Evolutionary conservation across 1,284 basidiomycete genomes (phyloP).

Genomic region (Termitomyces sp.): DNA sequence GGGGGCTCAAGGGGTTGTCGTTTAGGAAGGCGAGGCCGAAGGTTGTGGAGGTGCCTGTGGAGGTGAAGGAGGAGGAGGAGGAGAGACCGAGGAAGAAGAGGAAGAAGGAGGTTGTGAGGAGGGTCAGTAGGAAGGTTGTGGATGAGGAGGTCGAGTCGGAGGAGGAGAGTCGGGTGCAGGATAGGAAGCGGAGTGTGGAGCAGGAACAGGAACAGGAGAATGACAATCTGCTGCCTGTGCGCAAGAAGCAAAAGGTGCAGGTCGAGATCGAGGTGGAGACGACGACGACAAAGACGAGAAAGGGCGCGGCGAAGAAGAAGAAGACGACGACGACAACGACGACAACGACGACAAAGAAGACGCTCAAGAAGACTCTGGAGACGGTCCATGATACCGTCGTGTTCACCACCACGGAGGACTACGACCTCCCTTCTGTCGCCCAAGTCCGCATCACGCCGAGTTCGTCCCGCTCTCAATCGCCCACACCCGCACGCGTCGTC

Average conservation of each 20-base stretch:
- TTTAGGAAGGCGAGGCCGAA: slow-evolving; percentile 54
- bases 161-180: slow-evolving; percentile 29
- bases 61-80: slow-evolving; percentile 17
- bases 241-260: slow-evolving; percentile 34
- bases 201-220: slow-evolving; percentile 34
- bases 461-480: slow-evolving; percentile 40
- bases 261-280: slow-evolving; percentile 15
- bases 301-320: slow-evolving; percentile 26
- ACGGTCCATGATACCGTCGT: slow-evolving; percentile 49
- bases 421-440: slow-evolving; percentile 44
- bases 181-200: slow-evolving; percentile 27
- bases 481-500: slow-evolving; percentile 28
- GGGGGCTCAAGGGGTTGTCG: slow-evolving; percentile 58
- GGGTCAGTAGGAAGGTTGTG: slow-evolving; percentile 22
- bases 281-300: slow-evolving; percentile 27
- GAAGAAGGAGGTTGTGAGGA: slow-evolving; percentile 28
- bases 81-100: slow-evolving; percentile 27
- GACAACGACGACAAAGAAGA: slow-evolving; percentile 21
- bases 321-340: slow-evolving; percentile 21
- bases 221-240: slow-evolving; percentile 29
- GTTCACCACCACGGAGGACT: slow-evolving; percentile 38
- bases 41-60: slow-evolving; percentile 21
- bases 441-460: slow-evolving; percentile 46
- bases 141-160: slow-evolving; percentile 37
- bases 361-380: slow-evolving; percentile 33